phyloP scores from a whole-genome alignment of 2,329 filamentous ascomycete genomes.

The Fusarium coicis region DNA sequence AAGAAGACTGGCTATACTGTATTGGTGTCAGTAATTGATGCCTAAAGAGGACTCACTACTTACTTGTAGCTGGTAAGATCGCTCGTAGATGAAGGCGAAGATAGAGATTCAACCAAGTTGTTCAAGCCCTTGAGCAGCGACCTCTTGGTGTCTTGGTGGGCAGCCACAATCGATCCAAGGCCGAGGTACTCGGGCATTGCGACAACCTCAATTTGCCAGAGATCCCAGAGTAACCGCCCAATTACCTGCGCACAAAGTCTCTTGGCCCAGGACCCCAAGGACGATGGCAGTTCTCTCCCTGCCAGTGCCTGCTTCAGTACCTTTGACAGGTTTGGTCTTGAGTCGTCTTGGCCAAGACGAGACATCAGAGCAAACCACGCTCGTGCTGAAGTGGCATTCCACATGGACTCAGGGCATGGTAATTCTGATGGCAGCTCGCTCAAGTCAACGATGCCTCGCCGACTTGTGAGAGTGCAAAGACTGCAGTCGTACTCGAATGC shows the following conservation, averaged over 20 bases:
- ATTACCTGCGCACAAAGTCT: not conserved
- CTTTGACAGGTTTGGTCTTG: not conserved
- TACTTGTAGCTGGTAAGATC: slow-evolving; percentile 7
- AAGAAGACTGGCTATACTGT: not conserved
- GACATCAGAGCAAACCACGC: slow-evolving; percentile 1
- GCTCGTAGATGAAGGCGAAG: not conserved
- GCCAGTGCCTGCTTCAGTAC: not conserved
- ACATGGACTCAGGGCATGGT: not conserved
- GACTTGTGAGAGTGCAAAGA: slow-evolving; percentile 2
- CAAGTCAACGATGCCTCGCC: not conserved
- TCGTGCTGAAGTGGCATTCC: not conserved
- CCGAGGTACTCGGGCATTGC: not conserved
- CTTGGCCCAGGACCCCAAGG: not conserved
- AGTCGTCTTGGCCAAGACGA: not conserved
- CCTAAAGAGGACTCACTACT: accelerated
- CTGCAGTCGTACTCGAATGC: slow-evolving; percentile 4
- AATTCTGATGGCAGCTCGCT: not conserved
- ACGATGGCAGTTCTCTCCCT: not conserved
- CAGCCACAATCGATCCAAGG: not conserved
- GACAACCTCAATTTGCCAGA: not conserved
- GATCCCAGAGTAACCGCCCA: not conserved
- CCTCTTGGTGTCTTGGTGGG: not conserved
- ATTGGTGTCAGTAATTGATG: accelerated
- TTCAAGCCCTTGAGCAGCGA: not conserved
- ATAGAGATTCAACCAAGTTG: not conserved